These are phyloP conservation scores for Blastocrithidia nonstop DNA, from an alignment of 208 protist genomes.

Conservation along the genomic window DNA sequence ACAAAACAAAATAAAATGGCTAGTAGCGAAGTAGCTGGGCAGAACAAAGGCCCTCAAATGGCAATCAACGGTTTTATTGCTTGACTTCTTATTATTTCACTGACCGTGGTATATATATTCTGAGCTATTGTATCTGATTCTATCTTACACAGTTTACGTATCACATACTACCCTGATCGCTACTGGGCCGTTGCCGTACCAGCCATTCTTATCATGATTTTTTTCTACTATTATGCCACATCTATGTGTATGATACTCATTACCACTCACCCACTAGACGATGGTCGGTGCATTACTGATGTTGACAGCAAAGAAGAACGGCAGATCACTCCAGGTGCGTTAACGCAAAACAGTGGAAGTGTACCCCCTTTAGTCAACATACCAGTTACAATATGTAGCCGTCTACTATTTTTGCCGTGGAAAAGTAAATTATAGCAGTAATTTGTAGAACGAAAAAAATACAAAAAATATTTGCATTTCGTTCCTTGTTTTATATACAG, in stretches of 20 bases:
- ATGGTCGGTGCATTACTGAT: conserved; percentile 60
- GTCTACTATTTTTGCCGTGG: conserved; percentile 74
- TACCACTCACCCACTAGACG: conserved; percentile 55
- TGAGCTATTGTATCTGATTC: conserved; percentile 55
- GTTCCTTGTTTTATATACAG: too few relatives aligned
- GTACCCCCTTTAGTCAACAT: conserved; percentile 75
- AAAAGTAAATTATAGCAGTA: conserved; percentile 13
- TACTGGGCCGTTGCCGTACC: conserved; percentile 85
- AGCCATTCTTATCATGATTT: conserved; percentile 56
- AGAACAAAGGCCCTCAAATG: conserved; percentile 22
- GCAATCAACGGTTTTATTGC: conserved; percentile 84
- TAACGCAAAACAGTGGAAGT: conserved; percentile 30
- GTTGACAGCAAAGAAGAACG: conserved; percentile 36
- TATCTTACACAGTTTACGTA: conserved; percentile 34
- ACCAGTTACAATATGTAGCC: conserved; percentile 53
- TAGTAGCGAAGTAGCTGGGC: not conserved
- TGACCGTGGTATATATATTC: conserved; percentile 45
- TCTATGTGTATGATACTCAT: conserved; percentile 46
- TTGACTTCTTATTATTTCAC: conserved; percentile 36
- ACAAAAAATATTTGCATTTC: conserved; percentile 1
- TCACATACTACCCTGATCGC: conserved; percentile 82
- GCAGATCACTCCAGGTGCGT: conserved; percentile 23
- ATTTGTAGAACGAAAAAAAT: not conserved
- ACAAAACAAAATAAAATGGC: not conserved
- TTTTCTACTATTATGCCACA: conserved; percentile 52